phyloP scores from a whole-genome alignment of 164 flowering plant genomes.

The Vitis rotundifolia region DNA sequence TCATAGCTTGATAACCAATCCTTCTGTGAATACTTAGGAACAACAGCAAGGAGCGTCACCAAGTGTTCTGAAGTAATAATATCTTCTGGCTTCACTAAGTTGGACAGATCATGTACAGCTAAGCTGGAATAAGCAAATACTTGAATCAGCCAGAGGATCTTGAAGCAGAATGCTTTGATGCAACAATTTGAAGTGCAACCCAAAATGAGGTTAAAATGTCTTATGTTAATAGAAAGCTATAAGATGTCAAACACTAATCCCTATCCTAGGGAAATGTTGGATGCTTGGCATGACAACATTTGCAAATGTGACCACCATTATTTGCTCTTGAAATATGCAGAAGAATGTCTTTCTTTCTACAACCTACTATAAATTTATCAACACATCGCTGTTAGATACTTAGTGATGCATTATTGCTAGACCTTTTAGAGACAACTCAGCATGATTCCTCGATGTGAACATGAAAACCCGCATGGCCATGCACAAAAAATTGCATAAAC shows the following conservation, averaged over 20 bases:
- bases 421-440: too few species aligned
- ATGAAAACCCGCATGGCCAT: too few species aligned
- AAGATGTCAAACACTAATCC: background rate
- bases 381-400: background rate
- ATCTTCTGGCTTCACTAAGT: slow-evolving; percentile 86
- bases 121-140: slow-evolving; percentile 52
- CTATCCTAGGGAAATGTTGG: background rate
- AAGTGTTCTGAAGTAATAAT: slow-evolving; percentile 78
- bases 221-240: background rate
- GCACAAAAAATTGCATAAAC: too few species aligned
- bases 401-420: background rate
- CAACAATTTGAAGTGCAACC: too few species aligned
- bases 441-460: too few species aligned
- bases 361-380: background rate
- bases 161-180: too few species aligned
- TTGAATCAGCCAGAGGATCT: background rate
- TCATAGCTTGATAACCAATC: slow-evolving; percentile 92
- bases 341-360: background rate
- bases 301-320: background rate
- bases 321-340: background rate
- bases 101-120: slow-evolving; percentile 93
- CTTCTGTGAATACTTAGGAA: slow-evolving; percentile 93
- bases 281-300: background rate
- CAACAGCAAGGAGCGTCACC: slow-evolving; percentile 86
- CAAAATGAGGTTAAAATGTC: background rate